phyloP scores from a whole-genome alignment of 2,329 filamentous ascomycete genomes.

The Ophiostoma perfectum region DNA sequence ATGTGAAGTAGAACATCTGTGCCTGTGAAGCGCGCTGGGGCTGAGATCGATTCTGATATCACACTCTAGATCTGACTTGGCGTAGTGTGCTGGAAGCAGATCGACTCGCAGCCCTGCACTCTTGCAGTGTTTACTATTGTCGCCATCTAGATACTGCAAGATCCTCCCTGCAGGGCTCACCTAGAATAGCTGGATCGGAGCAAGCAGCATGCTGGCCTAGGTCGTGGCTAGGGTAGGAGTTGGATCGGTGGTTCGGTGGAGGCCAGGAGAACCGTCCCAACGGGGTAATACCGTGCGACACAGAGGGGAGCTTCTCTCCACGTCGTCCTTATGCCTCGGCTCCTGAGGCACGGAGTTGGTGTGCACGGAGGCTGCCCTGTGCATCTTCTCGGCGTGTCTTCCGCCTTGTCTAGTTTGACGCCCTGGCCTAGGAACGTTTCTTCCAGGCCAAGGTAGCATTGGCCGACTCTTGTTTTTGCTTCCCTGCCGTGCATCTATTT shows the following conservation, averaged over 20 bases:
- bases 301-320: not conserved
- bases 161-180: conserved; percentile 6
- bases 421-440: not conserved
- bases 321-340: not conserved
- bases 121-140: not conserved
- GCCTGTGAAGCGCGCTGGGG: not conserved
- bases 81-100: not conserved
- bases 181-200: not conserved
- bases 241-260: not conserved
- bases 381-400: not conserved
- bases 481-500: too few relatives aligned
- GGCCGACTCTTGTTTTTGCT: too few relatives aligned
- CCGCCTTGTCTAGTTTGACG: not conserved
- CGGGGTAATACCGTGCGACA: conserved; percentile 2
- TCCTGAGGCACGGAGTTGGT: not conserved
- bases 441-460: too few relatives aligned
- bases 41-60: conserved; percentile 5
- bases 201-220: too few relatives aligned
- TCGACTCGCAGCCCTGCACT: not conserved
- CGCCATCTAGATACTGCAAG: not conserved
- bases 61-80: conserved; percentile 8
- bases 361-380: not conserved
- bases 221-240: too few relatives aligned
- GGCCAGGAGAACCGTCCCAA: not conserved
- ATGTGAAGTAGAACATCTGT: too few relatives aligned